Conservation (phyloP, 345 rosid genomes). For the Acer yangbiense region DNA sequence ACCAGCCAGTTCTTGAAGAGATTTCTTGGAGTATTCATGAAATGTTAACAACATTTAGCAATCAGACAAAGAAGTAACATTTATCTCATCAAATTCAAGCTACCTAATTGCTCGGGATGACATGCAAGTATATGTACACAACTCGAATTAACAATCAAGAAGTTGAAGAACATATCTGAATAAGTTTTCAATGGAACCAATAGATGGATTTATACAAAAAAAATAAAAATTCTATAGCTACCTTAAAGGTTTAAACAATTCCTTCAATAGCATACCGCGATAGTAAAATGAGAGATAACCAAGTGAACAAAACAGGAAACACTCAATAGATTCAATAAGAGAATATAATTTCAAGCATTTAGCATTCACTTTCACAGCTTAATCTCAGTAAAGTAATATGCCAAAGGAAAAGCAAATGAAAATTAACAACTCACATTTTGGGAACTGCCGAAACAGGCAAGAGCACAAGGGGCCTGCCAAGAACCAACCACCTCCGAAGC, state of each 20-base stretch:
- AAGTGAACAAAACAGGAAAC: background rate
- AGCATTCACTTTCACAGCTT: background rate
- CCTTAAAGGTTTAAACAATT: background rate
- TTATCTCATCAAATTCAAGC: background rate
- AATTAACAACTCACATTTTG: slow-evolving; percentile 37
- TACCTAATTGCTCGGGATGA: background rate
- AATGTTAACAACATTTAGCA: slow-evolving; percentile 1
- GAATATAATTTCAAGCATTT: background rate
- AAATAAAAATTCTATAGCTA: too few species aligned
- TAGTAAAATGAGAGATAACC: background rate
- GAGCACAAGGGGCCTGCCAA: slow-evolving; percentile 57
- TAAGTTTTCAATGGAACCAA: background rate
- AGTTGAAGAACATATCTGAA: background rate
- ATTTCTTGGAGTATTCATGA: slow-evolving; percentile 34
- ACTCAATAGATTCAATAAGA: background rate
- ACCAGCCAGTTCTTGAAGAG: slow-evolving; percentile 47
- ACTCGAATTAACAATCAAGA: slow-evolving; percentile 2
- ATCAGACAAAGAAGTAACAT: slow-evolving; percentile 1
- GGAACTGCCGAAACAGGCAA: slow-evolving; percentile 45
- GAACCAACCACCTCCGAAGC: slow-evolving; percentile 58
- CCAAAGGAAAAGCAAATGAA: background rate
- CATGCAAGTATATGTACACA: background rate
- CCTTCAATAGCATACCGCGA: background rate
- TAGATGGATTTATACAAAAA: background rate
- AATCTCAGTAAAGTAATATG: background rate